Evolutionary conservation across 2,329 filamentous ascomycete genomes (phyloP), one percentile per base, ranked within the genome.

Genomic region (Fusarium subglutinans): DNA sequence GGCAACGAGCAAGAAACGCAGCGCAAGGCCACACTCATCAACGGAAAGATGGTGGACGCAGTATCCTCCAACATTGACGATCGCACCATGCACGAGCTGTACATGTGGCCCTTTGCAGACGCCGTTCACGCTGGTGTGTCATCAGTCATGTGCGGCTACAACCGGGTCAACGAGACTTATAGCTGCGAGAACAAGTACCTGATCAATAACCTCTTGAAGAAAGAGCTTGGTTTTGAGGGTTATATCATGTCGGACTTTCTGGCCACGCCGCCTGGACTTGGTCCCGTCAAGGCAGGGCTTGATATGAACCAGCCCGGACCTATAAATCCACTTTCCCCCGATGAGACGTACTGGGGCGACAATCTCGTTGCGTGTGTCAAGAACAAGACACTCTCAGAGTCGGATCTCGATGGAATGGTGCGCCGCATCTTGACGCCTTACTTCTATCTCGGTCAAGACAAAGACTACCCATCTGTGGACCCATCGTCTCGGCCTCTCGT

Each of bases 141-240:
- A 70, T 76, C 47, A 1, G 89, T 90, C 69, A 92, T 92, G 90
- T 90, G 90, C 81, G 90, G 90, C 0, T 94, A 94, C 85, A 90
- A 94, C 78, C 92, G 93, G 76, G 81, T 95, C 82, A 96, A 97
- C 84, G 94, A 94, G 81, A 93, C 90, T 12, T 94, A 94, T 76
- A 88, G 83, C n/a, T 96, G 94, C 81, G 92, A 96, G 79, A 96
- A 96, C 84, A 91, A 93, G 78, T 81, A 92, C 12, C 83, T 94
- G 73, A 96, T 96, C 79, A 90, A 91, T 37, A 83, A 90, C 7
- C 83, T 94, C 0, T 82, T 94, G 55, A 94, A 90, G 78, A 86
- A 84, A 5, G 88, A 90, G 70, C 83, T 90, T 2, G 89, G 88
- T 6, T 90, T 90, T 72, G 86, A 88, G 73, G 92, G 92, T 0